Evolutionary conservation across 148 eudicot species (phyloP), one percentile per base, ranked within the genome.

Genomic region (Cornus kousa): DNA sequence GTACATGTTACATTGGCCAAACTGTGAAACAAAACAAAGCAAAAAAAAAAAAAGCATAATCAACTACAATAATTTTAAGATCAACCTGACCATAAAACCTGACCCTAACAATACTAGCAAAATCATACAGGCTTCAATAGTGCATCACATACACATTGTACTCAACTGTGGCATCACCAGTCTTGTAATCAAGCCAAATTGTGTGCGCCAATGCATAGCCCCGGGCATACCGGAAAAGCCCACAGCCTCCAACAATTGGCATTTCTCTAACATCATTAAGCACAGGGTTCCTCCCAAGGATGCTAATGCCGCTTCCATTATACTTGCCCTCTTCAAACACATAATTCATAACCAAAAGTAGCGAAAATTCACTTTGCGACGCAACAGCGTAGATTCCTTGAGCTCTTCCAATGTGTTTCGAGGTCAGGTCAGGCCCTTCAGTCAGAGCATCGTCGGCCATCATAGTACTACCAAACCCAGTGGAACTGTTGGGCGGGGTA

Each of bases 161-260:
- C 74, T 86, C 90, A 17, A 89, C 89, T 19, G 72, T 76, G 60
- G 89, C 89, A 80, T 85, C 86, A 17, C 83, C 78, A 2, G 78
- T 80, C 3, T 43, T 37, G 1, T 20, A 1, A 77, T 79, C 82
- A 37, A 70, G 11, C 76, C 53, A 67, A 69, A 79, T 65, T 12
- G 92, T 89, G 6, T 79, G 86, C 24, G 92, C 90, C 82, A 78
- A 68, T 28, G 85, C 90, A 64, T 86, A 85, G 1, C 92, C 90
- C 7, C 87, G 82, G 0, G 87, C 90, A 6, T 82, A 80, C 13
- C 92, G 67, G 73, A 89, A 89, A 66, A 82, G 59, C 79, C 92
- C 92, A 78, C 85, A 84, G 23, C 92, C 92, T 19, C 92, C 92
- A 4, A 89, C 82, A n/a, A 89, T 65, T 5, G 92, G 89, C 86